Base-by-base conservation (phyloP, 2,329 filamentous ascomycete genomes). In the Claviceps pazoutovae region DNA sequence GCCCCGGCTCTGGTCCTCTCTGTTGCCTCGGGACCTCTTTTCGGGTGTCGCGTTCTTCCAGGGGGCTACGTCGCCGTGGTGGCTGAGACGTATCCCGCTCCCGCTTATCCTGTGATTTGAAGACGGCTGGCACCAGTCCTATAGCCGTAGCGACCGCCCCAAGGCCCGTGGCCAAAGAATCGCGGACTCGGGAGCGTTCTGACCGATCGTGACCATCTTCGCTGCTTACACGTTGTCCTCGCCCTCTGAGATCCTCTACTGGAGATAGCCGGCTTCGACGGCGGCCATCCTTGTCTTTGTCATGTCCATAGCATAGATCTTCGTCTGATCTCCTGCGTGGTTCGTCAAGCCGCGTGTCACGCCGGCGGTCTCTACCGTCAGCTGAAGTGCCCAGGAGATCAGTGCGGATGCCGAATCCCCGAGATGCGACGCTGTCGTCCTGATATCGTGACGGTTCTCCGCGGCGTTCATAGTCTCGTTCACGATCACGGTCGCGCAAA, bases 331-430 rank as follows among this genome's bases (percentile, higher is more conserved):
- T 59, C 54, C 57, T 65, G 50, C 58, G 62, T 5, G 56, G 56
- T 21, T 66, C 64, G 13, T 62, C 58, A 7, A 50, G 26, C 17
- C 65, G 56, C 51, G 65, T 21, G 57, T 69, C 58, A 47, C 61
- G 53, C 7, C 67, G 64, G 5, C 64, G 66, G 7, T 73, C 64
- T n/a, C 66, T 69, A 21, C 68, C 64, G 23, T 75, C 73, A 17
- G 74, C 71, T 38, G 66, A 63, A 21, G 68, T 64, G 59, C 53
- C 64, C 51, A 48, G 57, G 21, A 62, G 57, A 30, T 68, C 71
- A 8, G 72, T 70, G 21, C 75, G 73, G 53, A 79, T 71, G 23
- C 75, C 75, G 55, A 78, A 79, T 1, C 75, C 76, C 41, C 76
- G 74, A 11, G 64, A 54, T 2, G 66, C 53, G 14, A 78, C 66